Conservation (phyloP, 73 alveolate genomes). For the Tetrahymena malaccensis region DNA sequence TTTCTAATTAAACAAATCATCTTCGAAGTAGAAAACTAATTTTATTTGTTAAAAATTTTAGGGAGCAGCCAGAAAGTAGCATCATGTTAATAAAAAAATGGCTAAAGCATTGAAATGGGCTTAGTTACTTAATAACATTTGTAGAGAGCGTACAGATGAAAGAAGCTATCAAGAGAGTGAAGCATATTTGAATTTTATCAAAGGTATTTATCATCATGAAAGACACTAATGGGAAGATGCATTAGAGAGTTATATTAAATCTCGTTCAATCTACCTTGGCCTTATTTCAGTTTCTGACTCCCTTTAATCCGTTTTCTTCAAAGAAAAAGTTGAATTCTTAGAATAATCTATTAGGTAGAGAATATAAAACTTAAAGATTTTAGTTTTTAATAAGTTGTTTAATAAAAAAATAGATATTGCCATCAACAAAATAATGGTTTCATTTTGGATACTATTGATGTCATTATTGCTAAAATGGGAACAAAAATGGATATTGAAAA, state of each 20-base stretch:
- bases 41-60: background rate
- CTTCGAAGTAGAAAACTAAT: background rate
- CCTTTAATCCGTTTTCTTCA: background rate
- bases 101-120: background rate
- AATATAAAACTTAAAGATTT: background rate
- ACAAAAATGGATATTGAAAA: background rate
- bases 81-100: background rate
- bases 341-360: background rate
- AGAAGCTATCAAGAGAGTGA: background rate
- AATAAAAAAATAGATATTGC: background rate
- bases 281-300: background rate
- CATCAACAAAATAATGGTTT: background rate
- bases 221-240: background rate
- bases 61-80: background rate
- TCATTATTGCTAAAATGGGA: background rate
- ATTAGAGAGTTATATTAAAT: background rate
- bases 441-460: background rate
- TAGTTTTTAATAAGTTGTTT: background rate
- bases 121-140: background rate
- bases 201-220: background rate
- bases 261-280: background rate
- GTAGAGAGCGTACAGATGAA: background rate
- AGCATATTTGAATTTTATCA: background rate
- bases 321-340: background rate
- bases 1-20: background rate